phyloP scores from a whole-genome alignment of 1,139 yeast species.

The Blastobotrys illinoisensis region DNA sequence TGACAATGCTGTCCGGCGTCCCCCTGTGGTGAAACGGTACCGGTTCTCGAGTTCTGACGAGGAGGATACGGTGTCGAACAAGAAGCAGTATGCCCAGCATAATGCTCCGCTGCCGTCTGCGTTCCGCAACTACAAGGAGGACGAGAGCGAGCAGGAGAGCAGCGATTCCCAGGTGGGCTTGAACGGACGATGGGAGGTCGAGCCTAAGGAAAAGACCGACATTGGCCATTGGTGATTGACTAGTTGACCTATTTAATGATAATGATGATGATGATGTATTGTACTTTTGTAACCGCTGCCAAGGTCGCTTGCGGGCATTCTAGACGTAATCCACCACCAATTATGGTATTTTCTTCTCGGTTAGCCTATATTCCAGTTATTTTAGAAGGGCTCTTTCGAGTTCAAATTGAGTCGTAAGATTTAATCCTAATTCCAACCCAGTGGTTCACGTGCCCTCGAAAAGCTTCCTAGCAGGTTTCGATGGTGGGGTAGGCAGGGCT shows the following conservation, averaged over 20 bases:
- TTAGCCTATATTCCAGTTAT: no score
- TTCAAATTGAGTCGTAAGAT: no score
- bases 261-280: no score
- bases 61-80: slow-evolving; percentile 13
- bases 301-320: no score
- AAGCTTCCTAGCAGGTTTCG: no score
- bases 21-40: neutral
- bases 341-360: no score
- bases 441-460: no score
- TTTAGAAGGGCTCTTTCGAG: no score
- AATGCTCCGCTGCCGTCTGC: slow-evolving; percentile 11
- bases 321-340: no score
- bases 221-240: slow-evolving; percentile 13
- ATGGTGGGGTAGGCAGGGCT: no score
- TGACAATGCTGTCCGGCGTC: slow-evolving; percentile 30
- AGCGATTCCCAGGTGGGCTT: slow-evolving; percentile 11
- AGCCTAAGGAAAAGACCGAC: slow-evolving; percentile 5
- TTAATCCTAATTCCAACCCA: no score
- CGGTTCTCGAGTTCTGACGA: slow-evolving; percentile 18
- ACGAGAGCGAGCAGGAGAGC: slow-evolving; percentile 3
- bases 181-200: slow-evolving; percentile 13
- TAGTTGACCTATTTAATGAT: neutral
- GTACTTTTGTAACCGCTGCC: no score
- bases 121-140: slow-evolving; percentile 8
- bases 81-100: slow-evolving; percentile 7